phyloP scores from a whole-genome alignment of 1,284 basidiomycete species.

The Phylloporus sp. region DNA sequence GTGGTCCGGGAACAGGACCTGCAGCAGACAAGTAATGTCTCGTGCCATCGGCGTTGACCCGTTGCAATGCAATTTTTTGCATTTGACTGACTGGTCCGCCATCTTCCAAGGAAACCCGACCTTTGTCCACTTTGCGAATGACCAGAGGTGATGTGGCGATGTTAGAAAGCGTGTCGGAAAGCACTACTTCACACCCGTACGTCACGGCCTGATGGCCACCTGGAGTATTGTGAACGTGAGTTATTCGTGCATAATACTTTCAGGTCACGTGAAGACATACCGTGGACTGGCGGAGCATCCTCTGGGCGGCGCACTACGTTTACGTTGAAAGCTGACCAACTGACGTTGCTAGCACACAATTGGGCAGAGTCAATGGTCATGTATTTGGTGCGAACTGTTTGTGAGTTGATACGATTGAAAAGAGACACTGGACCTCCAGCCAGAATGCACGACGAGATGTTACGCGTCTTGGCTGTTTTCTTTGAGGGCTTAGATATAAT shows the following conservation, averaged over 20 bases:
- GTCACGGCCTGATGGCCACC: constrained; percentile 81
- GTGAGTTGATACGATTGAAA: constrained; percentile 96
- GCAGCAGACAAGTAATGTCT: constrained; percentile 83
- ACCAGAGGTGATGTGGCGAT: constrained; percentile 86
- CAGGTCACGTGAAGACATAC: constrained; percentile 60
- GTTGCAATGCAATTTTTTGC: constrained; percentile 92
- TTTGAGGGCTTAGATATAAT: constrained; percentile 98
- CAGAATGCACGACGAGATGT: constrained; percentile 90
- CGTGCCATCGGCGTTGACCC: constrained; percentile 79
- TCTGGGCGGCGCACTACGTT: constrained; percentile 74
- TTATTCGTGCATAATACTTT: constrained; percentile 40
- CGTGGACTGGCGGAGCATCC: constrained; percentile 56
- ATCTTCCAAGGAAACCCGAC: constrained; percentile 79
- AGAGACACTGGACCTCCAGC: constrained; percentile 91
- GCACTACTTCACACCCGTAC: constrained; percentile 87
- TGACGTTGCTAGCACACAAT: constrained; percentile 83
- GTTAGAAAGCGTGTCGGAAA: constrained; percentile 85
- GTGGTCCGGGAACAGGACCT: constrained; percentile 79
- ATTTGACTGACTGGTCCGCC: constrained; percentile 94
- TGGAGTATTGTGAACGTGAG: constrained; percentile 48
- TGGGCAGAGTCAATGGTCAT: constrained; percentile 89
- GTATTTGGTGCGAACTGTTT: constrained; percentile 96
- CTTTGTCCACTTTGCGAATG: constrained; percentile 93
- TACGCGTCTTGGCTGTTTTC: constrained; percentile 95
- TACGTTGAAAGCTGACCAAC: constrained; percentile 95